Percentiles rank a stretch among this genome's conserved stretches.
Conservation (phyloP, 371 early-diverging fungal genomes). For the Blakeslea trispora region DNA sequence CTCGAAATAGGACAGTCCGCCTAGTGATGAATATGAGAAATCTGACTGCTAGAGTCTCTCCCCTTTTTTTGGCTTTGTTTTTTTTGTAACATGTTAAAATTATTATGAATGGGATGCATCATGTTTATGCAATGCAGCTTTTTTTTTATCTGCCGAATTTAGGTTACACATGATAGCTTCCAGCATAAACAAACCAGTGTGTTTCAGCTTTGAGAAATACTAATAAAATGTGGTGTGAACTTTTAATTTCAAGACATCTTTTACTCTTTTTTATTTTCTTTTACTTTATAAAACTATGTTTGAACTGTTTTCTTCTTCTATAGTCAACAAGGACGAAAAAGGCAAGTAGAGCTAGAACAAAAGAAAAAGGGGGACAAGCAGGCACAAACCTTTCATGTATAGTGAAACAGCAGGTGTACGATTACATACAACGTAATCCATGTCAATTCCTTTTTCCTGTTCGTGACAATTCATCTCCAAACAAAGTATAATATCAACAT, state of each 20-base stretch:
- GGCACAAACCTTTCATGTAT: not conserved
- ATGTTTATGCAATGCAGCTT: conserved; percentile 50
- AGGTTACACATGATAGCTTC: not conserved
- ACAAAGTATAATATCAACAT: not conserved
- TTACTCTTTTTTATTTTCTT: not conserved
- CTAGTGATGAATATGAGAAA: too few relatives aligned
- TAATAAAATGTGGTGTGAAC: not conserved
- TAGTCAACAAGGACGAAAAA: not conserved
- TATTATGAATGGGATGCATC: conserved; percentile 55
- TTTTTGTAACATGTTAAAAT: conserved; percentile 24
- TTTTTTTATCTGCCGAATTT: conserved; percentile 25
- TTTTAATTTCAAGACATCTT: too few relatives aligned
- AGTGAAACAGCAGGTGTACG: conserved; percentile 5
- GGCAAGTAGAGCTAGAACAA: not conserved
- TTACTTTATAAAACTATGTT: not conserved
- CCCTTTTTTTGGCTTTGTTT: conserved; percentile 12
- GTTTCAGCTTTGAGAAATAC: too few relatives aligned
- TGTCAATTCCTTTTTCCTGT: conserved; percentile 16
- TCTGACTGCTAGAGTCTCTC: too few relatives aligned
- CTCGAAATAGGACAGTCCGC: too few relatives aligned
- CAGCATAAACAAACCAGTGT: too few relatives aligned
- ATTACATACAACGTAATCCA: conserved; percentile 19
- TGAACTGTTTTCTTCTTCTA: not conserved
- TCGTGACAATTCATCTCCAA: not conserved
- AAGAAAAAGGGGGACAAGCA: not conserved